phyloP scores from a whole-genome alignment of 441 rosid species.

The Gossypium laxum region DNA sequence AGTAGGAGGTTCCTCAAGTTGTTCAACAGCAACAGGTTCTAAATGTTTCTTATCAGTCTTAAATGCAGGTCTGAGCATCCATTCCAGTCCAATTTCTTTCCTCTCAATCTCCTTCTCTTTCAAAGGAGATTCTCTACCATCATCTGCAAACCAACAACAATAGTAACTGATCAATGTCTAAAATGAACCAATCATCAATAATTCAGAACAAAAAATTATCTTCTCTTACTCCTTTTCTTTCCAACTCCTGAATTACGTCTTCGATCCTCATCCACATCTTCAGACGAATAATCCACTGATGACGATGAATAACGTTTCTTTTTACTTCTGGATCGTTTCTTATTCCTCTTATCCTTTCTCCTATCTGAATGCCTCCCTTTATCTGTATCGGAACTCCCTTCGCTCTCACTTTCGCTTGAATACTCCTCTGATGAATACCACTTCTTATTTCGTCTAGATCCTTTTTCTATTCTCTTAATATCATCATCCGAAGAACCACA shows the following conservation, averaged over 20 bases:
- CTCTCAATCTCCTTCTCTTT: conserved; percentile 40
- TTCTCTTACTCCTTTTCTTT: conserved; percentile 24
- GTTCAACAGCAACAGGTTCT: conserved; percentile 23
- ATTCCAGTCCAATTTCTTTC: conserved; percentile 62
- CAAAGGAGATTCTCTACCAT: conserved; percentile 13
- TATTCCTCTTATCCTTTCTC: conserved; percentile 26
- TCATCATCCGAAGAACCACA: conserved; percentile 42
- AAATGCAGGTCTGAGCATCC: conserved; percentile 65
- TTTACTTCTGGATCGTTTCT: conserved; percentile 23
- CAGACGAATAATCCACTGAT: conserved; percentile 26
- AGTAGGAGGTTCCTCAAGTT: conserved; percentile 28
- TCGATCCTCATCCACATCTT: conserved; percentile 18
- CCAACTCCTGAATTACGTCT: conserved; percentile 16
- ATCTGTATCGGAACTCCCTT: conserved; percentile 17
- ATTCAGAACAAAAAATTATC: not conserved
- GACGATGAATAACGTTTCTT: conserved; percentile 17
- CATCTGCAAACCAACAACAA: conserved; percentile 7
- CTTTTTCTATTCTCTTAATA: conserved; percentile 34
- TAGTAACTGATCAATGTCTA: not conserved
- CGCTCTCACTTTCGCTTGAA: conserved; percentile 22
- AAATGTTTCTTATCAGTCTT: conserved; percentile 27
- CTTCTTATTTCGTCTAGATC: conserved; percentile 30
- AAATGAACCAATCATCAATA: not conserved
- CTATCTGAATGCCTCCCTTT: conserved; percentile 13
- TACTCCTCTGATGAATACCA: conserved; percentile 52